Percentiles rank a stretch among this genome's conserved stretches.
These are phyloP conservation scores for Sisymbrium altissimum DNA, from an alignment of 345 rosid species.

Conservation along the genomic window DNA sequence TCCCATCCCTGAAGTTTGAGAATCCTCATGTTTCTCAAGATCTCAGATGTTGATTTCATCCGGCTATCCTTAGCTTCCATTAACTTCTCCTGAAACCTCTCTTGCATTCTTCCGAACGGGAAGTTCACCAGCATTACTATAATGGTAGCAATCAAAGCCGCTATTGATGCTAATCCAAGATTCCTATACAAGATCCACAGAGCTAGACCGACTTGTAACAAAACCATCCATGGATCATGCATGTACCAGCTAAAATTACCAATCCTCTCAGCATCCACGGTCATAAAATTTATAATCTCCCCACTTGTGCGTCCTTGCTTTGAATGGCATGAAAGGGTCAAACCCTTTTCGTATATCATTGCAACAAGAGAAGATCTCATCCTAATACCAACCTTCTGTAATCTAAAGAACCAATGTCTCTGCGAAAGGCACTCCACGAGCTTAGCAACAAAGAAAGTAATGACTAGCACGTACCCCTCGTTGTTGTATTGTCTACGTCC, in stretches of 20 bases:
- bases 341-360: slow-evolving; percentile 59
- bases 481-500: slow-evolving; percentile 44
- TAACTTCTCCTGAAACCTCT: slow-evolving; percentile 63
- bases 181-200: slow-evolving; percentile 53
- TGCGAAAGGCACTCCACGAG: slow-evolving; percentile 53
- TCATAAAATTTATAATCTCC: slow-evolving; percentile 69
- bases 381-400: slow-evolving; percentile 52
- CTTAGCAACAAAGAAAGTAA: slow-evolving; percentile 53
- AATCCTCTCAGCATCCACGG: slow-evolving; percentile 65
- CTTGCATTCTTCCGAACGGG: slow-evolving; percentile 56
- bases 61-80: slow-evolving; percentile 67
- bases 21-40: slow-evolving; percentile 69
- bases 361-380: slow-evolving; percentile 47
- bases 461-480: slow-evolving; percentile 57
- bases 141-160: slow-evolving; percentile 51
- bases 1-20: slow-evolving; percentile 85
- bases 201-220: slow-evolving; percentile 53
- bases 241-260: slow-evolving; percentile 54
- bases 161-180: slow-evolving; percentile 58
- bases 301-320: slow-evolving; percentile 61
- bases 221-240: slow-evolving; percentile 61
- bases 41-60: slow-evolving; percentile 67
- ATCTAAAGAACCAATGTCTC: slow-evolving; percentile 59
- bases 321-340: slow-evolving; percentile 53
- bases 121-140: slow-evolving; percentile 51